Conservation (phyloP, 148 eudicot species). For the Chenopodium album region DNA sequence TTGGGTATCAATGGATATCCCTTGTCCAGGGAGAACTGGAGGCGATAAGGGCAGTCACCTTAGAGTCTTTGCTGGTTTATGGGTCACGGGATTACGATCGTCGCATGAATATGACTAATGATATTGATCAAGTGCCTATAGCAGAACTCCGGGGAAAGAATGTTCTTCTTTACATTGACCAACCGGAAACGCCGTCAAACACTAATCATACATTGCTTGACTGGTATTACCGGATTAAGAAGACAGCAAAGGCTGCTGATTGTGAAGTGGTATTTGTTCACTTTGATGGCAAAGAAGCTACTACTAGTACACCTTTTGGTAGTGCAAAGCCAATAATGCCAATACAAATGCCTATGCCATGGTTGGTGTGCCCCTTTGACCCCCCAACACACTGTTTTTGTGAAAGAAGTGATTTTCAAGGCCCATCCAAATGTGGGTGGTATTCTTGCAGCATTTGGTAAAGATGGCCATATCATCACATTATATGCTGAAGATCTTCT, state of each 20-base stretch:
- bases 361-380: background rate
- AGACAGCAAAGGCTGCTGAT: background rate
- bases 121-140: background rate
- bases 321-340: background rate
- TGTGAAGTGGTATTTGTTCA: background rate
- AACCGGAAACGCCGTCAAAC: background rate
- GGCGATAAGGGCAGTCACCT: background rate
- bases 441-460: background rate
- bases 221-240: background rate
- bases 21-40: background rate
- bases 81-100: background rate
- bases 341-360: background rate
- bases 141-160: background rate
- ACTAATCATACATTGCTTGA: background rate
- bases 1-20: slow-evolving; percentile 13
- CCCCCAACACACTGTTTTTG: background rate
- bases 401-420: background rate
- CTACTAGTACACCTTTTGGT: too few species aligned
- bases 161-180: background rate
- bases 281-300: background rate
- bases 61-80: background rate
- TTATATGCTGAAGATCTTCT: background rate
- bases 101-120: too few species aligned
- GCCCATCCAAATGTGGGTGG: background rate
- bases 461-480: background rate